Evolutionary conservation across 164 flowering plant species (phyloP).

Genomic region (Pachysandra terminalis): DNA sequence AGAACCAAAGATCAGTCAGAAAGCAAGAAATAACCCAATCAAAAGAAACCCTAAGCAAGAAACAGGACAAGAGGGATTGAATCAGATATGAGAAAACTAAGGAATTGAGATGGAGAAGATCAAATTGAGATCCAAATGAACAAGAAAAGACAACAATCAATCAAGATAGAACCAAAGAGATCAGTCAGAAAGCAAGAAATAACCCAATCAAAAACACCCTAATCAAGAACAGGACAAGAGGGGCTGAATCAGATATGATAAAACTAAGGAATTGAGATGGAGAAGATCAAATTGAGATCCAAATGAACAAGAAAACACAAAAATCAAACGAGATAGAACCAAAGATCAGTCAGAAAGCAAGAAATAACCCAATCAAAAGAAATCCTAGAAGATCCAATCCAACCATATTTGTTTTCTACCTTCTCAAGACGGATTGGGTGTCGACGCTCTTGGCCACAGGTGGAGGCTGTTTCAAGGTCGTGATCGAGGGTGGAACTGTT

Average conservation of each 20-base stretch:
- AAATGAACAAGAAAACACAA: not conserved
- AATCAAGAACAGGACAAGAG: no score
- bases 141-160: not conserved
- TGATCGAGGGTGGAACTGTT: conserved; percentile 21
- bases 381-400: not conserved
- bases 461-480: conserved; percentile 33
- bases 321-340: no score
- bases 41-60: no score
- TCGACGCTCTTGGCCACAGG: conserved; percentile 48
- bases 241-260: no score
- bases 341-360: not conserved
- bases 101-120: not conserved
- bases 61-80: no score
- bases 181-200: no score
- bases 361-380: not conserved
- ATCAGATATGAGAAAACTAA: no score
- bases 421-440: conserved; percentile 57
- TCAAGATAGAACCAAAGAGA: no score
- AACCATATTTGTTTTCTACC: conserved; percentile 23
- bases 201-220: no score
- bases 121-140: not conserved
- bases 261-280: no score
- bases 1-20: no score
- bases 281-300: not conserved
- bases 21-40: no score